Evolutionary conservation across 2,329 filamentous ascomycete species (phyloP).

Genomic region (Xylogone sp.): DNA sequence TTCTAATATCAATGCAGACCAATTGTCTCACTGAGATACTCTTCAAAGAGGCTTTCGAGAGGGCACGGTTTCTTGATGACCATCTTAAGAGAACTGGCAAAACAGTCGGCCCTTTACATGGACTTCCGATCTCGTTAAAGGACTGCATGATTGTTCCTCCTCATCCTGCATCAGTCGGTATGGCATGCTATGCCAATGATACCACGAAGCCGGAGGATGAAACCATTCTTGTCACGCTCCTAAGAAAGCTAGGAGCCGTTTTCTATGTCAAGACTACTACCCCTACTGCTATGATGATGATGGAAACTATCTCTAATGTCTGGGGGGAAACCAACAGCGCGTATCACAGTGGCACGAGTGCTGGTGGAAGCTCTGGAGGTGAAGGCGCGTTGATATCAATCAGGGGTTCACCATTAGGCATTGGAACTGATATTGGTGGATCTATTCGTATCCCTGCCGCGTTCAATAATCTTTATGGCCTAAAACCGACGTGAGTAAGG

Average conservation of each 20-base stretch:
- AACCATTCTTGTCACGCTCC: constrained; percentile 32
- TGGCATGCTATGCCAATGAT: constrained; percentile 31
- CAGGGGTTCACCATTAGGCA: constrained; percentile 23
- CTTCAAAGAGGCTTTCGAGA: constrained; percentile 47
- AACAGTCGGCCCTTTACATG: constrained; percentile 35
- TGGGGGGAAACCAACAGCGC: constrained; percentile 34
- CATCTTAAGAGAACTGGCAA: constrained; percentile 37
- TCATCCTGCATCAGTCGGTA: constrained; percentile 31
- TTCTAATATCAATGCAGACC: constrained; percentile 36
- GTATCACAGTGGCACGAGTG: constrained; percentile 22
- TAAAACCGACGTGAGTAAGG: constrained; percentile 30
- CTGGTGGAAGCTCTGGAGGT: constrained; percentile 24
- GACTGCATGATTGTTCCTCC: constrained; percentile 33
- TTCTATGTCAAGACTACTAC: constrained; percentile 37
- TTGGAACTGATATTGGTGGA: constrained; percentile 31
- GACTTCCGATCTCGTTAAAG: constrained; percentile 37
- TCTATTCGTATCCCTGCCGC: constrained; percentile 34
- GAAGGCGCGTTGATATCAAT: constrained; percentile 25
- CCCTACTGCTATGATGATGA: constrained; percentile 38
- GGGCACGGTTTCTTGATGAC: constrained; percentile 48
- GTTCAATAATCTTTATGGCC: constrained; percentile 33
- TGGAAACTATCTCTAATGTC: constrained; percentile 37
- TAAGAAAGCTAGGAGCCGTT: constrained; percentile 36
- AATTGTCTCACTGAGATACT: constrained; percentile 58
- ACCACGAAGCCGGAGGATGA: constrained; percentile 20